Conservation (phyloP, 352 stramenopile species). For the Phytophthora meadii region DNA sequence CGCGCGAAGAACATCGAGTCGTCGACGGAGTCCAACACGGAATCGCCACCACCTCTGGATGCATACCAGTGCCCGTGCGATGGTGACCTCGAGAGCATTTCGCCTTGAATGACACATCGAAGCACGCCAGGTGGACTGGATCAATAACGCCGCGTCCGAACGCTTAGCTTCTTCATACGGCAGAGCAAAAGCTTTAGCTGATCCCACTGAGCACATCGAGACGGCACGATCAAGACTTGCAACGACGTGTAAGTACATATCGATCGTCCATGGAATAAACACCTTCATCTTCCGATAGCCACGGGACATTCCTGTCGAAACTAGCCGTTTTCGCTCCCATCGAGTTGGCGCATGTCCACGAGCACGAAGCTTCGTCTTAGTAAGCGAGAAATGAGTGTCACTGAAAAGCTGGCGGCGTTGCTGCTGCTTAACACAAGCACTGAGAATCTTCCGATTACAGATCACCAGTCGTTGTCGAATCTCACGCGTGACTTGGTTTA, state of each 20-base stretch:
- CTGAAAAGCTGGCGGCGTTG: constrained; percentile 20
- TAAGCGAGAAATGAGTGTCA: constrained; percentile 41
- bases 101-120: constrained; percentile 44
- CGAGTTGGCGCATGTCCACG: constrained; percentile 53
- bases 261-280: constrained; percentile 78
- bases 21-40: constrained; percentile 45
- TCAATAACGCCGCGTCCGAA: constrained; percentile 50
- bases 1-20: constrained; percentile 55
- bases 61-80: constrained; percentile 60
- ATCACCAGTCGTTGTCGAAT: constrained; percentile 63
- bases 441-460: constrained; percentile 68
- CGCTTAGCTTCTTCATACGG: constrained; percentile 61
- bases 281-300: constrained; percentile 64
- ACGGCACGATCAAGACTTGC: constrained; percentile 38
- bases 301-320: neutral
- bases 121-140: constrained; percentile 68
- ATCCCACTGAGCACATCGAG: constrained; percentile 42
- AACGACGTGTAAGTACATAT: constrained; percentile 80
- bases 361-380: constrained; percentile 40
- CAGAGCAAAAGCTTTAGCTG: constrained; percentile 51
- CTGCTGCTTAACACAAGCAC: constrained; percentile 60
- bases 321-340: constrained; percentile 41
- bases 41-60: constrained; percentile 80
- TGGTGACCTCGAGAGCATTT: constrained; percentile 58
- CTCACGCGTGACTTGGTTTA: constrained; percentile 53